These are phyloP conservation scores for Stachybotrys elegans DNA, from an alignment of 2,329 filamentous ascomycete genomes.

Conservation along the genomic window DNA sequence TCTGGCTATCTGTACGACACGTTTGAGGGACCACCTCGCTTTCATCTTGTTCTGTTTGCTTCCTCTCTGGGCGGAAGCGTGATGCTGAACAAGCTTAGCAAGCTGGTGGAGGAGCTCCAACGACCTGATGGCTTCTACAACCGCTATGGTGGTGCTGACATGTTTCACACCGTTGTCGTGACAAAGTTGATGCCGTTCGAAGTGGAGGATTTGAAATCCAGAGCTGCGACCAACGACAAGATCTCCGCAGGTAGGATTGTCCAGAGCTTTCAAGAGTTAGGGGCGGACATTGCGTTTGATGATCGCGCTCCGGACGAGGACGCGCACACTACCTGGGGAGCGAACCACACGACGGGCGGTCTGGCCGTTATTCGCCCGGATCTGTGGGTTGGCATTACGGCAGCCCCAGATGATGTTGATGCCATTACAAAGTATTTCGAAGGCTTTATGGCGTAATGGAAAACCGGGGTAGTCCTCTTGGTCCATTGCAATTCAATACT, in stretches of 20 bases:
- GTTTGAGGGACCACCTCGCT: constrained; percentile 15
- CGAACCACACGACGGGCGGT: constrained; percentile 3
- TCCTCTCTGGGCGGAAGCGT: constrained; percentile 14
- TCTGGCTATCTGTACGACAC: constrained; percentile 26
- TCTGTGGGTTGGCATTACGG: constrained; percentile 3
- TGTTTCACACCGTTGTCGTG: constrained; percentile 23
- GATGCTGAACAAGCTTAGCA: constrained; percentile 5
- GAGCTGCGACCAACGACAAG: too few relatives aligned
- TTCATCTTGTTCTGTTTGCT: constrained; percentile 25
- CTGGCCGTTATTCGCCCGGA: constrained; percentile 5
- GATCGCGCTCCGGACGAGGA: constrained; percentile 6
- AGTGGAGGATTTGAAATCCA: background rate
- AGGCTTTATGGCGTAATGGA: background rate
- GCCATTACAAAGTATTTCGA: background rate
- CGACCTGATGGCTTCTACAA: constrained; percentile 16
- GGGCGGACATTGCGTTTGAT: background rate
- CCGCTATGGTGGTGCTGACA: constrained; percentile 15
- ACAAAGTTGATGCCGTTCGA: constrained; percentile 20
- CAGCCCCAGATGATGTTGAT: background rate
- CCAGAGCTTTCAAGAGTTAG: background rate
- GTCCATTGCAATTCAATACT: too few relatives aligned
- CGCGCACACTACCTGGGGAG: constrained; percentile 5
- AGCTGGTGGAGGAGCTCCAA: constrained; percentile 11
- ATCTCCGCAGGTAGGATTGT: too few relatives aligned
- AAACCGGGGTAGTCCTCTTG: background rate